phyloP scores from a whole-genome alignment of 2,329 filamentous ascomycete species.

The Alternaria ventricosa region DNA sequence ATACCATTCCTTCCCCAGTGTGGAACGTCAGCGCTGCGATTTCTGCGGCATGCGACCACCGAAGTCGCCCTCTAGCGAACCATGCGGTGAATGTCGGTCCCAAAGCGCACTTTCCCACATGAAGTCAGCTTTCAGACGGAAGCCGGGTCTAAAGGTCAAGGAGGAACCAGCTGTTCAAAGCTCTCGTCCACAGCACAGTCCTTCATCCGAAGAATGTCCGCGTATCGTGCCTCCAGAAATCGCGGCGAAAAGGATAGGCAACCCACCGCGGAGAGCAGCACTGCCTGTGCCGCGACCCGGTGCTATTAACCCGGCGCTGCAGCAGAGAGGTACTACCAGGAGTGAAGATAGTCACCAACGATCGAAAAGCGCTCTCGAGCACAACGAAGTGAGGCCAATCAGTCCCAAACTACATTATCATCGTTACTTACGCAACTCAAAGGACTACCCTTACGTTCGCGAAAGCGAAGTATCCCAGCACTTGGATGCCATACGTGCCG shows the following conservation, averaged over 20 bases:
- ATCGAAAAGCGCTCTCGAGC: neutral
- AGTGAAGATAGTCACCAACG: neutral
- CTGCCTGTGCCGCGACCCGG: slow-evolving; percentile 7
- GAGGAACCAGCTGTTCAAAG: neutral
- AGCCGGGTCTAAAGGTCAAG: neutral
- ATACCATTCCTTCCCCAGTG: slow-evolving; percentile 26
- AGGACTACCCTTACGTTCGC: slow-evolving; percentile 31
- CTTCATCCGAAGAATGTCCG: slow-evolving; percentile 10
- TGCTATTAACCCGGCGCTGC: neutral
- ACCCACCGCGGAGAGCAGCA: slow-evolving; percentile 15
- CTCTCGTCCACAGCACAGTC: neutral
- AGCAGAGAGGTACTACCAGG: neutral
- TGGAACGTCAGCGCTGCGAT: slow-evolving; percentile 22
- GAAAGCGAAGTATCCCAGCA: slow-evolving; percentile 25
- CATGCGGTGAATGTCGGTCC: slow-evolving; percentile 21
- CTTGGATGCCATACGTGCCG: slow-evolving; percentile 20
- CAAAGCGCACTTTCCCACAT: slow-evolving; percentile 19
- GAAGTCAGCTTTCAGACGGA: neutral
- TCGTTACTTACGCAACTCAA: slow-evolving; percentile 19
- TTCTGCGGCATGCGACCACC: slow-evolving; percentile 23
- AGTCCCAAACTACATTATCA: slow-evolving; percentile 33
- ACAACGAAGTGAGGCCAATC: neutral
- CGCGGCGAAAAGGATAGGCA: slow-evolving; percentile 17
- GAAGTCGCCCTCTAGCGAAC: slow-evolving; percentile 6
- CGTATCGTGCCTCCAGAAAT: slow-evolving; percentile 13